Percentiles rank a stretch among this genome's conserved stretches.
Evolutionary conservation across 257 asterid species (phyloP).

Genomic region (Solanum ossicruentum): DNA sequence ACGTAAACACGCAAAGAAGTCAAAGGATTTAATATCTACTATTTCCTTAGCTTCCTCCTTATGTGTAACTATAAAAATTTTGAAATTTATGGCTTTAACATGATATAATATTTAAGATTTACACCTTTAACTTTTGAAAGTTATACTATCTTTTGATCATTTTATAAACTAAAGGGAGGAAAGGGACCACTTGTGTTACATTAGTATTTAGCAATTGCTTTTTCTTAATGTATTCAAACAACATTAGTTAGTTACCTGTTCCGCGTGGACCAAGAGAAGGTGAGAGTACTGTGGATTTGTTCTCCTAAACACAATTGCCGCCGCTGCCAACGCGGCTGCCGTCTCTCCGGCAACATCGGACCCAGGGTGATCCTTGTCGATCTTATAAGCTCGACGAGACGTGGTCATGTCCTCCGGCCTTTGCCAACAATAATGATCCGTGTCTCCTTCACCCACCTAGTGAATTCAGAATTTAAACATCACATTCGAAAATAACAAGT

Average conservation of each 20-base stretch:
- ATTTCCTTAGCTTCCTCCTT: background rate
- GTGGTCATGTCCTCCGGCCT: conserved; percentile 74
- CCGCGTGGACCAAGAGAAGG: conserved; percentile 57
- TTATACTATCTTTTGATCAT: background rate
- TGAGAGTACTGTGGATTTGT: conserved; percentile 56
- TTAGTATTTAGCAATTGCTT: background rate
- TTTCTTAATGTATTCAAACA: background rate
- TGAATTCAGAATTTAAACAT: background rate
- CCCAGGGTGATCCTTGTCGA: conserved; percentile 48
- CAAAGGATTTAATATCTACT: background rate
- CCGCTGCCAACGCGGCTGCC: conserved; percentile 69
- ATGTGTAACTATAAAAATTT: background rate
- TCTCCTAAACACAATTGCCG: conserved; percentile 45
- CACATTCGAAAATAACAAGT: background rate
- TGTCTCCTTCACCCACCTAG: conserved; percentile 66
- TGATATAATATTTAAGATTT: background rate
- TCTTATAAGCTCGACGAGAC: conserved; percentile 51
- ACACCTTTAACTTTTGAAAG: too few relatives aligned
- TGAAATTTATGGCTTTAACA: rapidly evolving
- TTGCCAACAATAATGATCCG: conserved; percentile 73
- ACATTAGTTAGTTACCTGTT: conserved; percentile 21
- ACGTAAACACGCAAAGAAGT: background rate
- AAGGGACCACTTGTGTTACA: background rate
- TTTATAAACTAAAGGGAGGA: background rate
- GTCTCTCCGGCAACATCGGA: conserved; percentile 62